Evolutionary conservation across 768 basidiomycete genomes (phyloP).

Genomic region (Trametes sanguinea): DNA sequence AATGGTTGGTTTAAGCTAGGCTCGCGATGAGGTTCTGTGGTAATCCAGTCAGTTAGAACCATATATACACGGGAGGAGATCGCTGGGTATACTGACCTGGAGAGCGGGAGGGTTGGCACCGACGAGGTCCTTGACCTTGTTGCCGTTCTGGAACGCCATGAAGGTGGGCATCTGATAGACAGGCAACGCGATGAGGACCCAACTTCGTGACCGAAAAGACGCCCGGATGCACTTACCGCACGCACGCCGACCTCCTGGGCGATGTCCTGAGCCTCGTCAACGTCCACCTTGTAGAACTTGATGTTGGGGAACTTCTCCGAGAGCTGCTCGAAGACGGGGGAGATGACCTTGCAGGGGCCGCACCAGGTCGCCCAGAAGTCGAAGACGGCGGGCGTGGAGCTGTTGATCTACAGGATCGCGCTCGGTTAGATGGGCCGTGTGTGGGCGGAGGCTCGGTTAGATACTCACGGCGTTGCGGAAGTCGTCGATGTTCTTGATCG

Average conservation of each 20-base stretch:
- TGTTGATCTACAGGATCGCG: conserved; percentile 40
- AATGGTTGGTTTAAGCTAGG: background rate
- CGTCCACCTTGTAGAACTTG: conserved; percentile 73
- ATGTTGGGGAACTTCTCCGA: conserved; percentile 40
- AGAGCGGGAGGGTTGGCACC: conserved; percentile 50
- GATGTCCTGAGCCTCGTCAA: conserved; percentile 59
- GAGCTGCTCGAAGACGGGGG: conserved; percentile 65
- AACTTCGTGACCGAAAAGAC: conserved; percentile 2
- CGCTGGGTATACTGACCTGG: conserved; percentile 35
- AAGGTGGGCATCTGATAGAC: conserved; percentile 46
- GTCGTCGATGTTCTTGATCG: conserved; percentile 23
- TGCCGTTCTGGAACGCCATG: conserved; percentile 38
- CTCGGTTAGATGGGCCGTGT: conserved; percentile 5
- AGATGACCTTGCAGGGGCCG: conserved; percentile 68
- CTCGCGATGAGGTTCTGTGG: conserved; percentile 6
- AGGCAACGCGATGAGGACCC: background rate
- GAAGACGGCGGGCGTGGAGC: conserved; percentile 51
- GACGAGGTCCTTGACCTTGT: conserved; percentile 41
- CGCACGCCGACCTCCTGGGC: conserved; percentile 59
- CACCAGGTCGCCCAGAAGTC: conserved; percentile 84
- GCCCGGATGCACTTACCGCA: conserved; percentile 48
- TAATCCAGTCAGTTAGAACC: background rate
- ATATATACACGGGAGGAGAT: background rate
- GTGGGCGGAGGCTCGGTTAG: background rate
- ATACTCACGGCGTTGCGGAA: conserved; percentile 44